Evolutionary conservation across 768 basidiomycete genomes (phyloP).

Genomic region (Tephrocybe sp.): DNA sequence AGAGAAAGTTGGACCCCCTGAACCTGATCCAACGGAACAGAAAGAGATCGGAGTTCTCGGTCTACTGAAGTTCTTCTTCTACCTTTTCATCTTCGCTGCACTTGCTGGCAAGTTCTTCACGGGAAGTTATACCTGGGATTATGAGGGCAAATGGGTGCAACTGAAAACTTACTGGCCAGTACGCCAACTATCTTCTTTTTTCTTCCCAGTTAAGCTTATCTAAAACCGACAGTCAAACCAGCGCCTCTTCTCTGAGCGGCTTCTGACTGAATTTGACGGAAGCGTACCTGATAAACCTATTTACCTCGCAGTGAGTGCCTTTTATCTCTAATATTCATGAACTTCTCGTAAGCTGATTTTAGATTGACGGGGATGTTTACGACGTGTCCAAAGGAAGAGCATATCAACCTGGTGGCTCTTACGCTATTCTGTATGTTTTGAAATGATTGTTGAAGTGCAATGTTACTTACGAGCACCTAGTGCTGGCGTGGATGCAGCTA

Average conservation of each 20-base stretch:
- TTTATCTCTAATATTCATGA: not conserved
- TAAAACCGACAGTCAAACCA: slow-evolving; percentile 44
- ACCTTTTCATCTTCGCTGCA: slow-evolving; percentile 46
- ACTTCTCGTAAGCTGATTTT: slow-evolving; percentile 6
- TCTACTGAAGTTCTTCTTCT: slow-evolving; percentile 67
- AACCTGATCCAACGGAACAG: slow-evolving; percentile 69
- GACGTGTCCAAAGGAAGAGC: slow-evolving; percentile 80
- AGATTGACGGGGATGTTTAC: slow-evolving; percentile 93
- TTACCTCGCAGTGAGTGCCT: slow-evolving; percentile 72
- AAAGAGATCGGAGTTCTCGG: slow-evolving; percentile 63
- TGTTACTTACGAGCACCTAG: slow-evolving; percentile 29
- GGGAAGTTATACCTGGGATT: slow-evolving; percentile 85
- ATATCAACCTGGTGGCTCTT: slow-evolving; percentile 89
- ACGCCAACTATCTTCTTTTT: slow-evolving; percentile 17
- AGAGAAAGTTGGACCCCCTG: slow-evolving; percentile 69
- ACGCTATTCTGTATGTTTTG: slow-evolving; percentile 59
- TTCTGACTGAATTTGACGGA: slow-evolving; percentile 72
- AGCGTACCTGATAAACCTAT: slow-evolving; percentile 59
- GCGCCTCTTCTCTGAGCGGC: slow-evolving; percentile 70
- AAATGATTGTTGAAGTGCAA: slow-evolving; percentile 13
- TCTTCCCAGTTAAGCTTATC: not conserved
- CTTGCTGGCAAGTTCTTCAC: slow-evolving; percentile 83
- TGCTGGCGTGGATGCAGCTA: slow-evolving; percentile 85
- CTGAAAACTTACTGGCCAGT: slow-evolving; percentile 67
- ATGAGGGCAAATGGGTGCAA: slow-evolving; percentile 59